Percentiles rank a stretch among this genome's conserved stretches.
These are phyloP conservation scores for Cyphellophora attinorum DNA, from an alignment of 2,329 filamentous ascomycete species.

Conservation along the genomic window DNA sequence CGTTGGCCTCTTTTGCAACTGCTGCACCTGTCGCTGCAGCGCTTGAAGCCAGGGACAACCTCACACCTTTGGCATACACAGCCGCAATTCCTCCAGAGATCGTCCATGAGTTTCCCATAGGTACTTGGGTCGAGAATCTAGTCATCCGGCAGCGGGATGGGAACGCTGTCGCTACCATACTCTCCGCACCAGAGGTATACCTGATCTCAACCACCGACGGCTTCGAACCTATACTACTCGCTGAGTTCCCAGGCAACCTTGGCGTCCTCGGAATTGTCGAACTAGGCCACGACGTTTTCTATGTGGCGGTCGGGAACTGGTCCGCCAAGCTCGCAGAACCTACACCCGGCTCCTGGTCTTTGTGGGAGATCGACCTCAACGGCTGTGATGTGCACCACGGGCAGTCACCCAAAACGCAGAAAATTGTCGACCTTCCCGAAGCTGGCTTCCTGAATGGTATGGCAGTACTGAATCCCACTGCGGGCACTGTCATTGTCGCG, in stretches of 20 bases:
- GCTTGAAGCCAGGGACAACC: not conserved
- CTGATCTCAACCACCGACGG: conserved; percentile 23
- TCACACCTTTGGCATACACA: not conserved
- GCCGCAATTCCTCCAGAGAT: not conserved
- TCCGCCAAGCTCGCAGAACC: conserved; percentile 3
- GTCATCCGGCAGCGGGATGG: conserved; percentile 23
- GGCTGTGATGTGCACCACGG: not conserved
- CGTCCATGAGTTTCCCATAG: not conserved
- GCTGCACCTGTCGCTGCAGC: no score
- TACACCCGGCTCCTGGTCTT: conserved; percentile 8
- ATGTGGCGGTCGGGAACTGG: conserved; percentile 9
- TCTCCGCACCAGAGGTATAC: conserved; percentile 18
- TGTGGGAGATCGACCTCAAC: conserved; percentile 15
- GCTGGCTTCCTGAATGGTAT: conserved; percentile 16
- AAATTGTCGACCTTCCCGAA: conserved; percentile 10
- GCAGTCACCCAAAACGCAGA: conserved; percentile 11
- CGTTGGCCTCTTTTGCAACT: no score
- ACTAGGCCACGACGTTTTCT: conserved; percentile 13
- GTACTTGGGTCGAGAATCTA: conserved; percentile 23
- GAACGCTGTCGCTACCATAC: conserved; percentile 23
- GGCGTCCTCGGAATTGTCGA: conserved; percentile 26
- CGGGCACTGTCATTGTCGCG: conserved; percentile 10
- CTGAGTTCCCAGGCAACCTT: conserved; percentile 19
- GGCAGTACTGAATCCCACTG: conserved; percentile 5
- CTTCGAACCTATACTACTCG: conserved; percentile 10